phyloP scores from a whole-genome alignment of 1,139 yeast species.

The Ashbya aceris region DNA sequence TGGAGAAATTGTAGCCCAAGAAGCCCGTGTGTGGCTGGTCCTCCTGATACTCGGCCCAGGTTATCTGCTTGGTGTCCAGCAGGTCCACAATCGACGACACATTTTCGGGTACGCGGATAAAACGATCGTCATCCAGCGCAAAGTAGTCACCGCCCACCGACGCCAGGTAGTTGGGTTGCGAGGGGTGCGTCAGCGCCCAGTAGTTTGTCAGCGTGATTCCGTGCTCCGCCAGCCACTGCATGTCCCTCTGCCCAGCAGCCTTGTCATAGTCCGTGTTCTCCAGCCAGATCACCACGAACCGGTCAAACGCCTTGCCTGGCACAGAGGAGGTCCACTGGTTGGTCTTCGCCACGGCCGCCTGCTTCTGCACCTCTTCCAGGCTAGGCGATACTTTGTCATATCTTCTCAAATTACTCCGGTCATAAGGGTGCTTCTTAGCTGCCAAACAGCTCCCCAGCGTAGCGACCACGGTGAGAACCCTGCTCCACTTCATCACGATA shows the following conservation, averaged over 20 bases:
- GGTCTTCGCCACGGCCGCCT: conserved; percentile 33
- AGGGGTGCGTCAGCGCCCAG: conserved; percentile 42
- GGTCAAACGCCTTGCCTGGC: conserved; percentile 36
- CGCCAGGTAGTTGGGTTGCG: conserved; percentile 43
- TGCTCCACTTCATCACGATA: no score
- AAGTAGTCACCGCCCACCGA: conserved; percentile 42
- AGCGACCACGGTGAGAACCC: no score
- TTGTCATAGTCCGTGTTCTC: conserved; percentile 43
- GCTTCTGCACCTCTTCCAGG: conserved; percentile 31
- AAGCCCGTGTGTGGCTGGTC: conserved; percentile 42
- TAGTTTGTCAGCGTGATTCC: conserved; percentile 40
- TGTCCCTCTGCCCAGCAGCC: conserved; percentile 36
- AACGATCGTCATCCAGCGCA: conserved; percentile 37
- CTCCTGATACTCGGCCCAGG: conserved; percentile 45
- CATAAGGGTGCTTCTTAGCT: no score
- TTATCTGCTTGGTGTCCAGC: conserved; percentile 35
- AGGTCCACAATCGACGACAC: conserved; percentile 40
- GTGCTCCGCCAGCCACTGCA: conserved; percentile 33
- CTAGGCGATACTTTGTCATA: conserved; percentile 8
- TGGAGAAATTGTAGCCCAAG: conserved; percentile 37
- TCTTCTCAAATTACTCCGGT: no score
- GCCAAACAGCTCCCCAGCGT: no score
- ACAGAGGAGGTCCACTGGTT: conserved; percentile 31
- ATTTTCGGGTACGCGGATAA: conserved; percentile 35
- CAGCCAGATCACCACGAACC: conserved; percentile 38